Evolutionary conservation across 495 filamentous ascomycete genomes (phyloP).

Genomic region (Chaetomium tenue): DNA sequence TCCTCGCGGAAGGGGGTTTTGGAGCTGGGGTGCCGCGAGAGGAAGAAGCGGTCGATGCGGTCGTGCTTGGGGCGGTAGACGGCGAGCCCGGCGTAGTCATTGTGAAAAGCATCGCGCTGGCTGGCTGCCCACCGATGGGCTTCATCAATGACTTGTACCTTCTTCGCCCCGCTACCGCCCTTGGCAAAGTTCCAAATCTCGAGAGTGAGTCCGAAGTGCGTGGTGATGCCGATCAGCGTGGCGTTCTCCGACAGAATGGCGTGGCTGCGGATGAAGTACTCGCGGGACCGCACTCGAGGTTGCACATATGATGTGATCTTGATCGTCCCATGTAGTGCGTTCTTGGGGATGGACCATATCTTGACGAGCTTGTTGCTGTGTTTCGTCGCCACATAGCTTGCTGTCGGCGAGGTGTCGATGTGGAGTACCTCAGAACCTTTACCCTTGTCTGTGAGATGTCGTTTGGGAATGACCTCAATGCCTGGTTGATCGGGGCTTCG

Average conservation of each 20-base stretch:
- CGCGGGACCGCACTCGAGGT: constrained; percentile 31
- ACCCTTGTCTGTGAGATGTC: constrained; percentile 30
- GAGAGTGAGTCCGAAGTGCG: constrained; percentile 34
- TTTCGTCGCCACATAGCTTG: constrained; percentile 24
- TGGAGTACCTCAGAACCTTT: constrained; percentile 29
- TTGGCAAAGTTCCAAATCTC: constrained; percentile 37
- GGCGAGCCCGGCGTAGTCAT: constrained; percentile 28
- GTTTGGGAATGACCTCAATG: constrained; percentile 20
- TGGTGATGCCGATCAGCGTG: constrained; percentile 30
- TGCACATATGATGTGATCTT: constrained; percentile 34
- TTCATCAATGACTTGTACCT: constrained; percentile 35
- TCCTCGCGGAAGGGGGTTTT: constrained; percentile 34
- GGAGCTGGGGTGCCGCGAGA: constrained; percentile 24
- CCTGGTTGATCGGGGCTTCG: neutral
- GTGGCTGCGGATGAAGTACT: constrained; percentile 37
- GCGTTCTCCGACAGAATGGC: constrained; percentile 32
- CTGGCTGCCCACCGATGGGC: constrained; percentile 34
- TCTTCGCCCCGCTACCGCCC: constrained; percentile 25
- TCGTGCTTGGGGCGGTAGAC: constrained; percentile 33
- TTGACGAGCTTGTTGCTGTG: constrained; percentile 32
- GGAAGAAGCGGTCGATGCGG: constrained; percentile 34
- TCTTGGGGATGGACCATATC: constrained; percentile 32
- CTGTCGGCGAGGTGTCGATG: constrained; percentile 29
- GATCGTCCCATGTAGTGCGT: constrained; percentile 27
- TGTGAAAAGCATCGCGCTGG: constrained; percentile 28